A percentile compares a stretch with the other conserved stretches of the same genome.
These are phyloP conservation scores for Heliamphora pulchella DNA, from an alignment of 179 eudicot genomes.

Conservation along the genomic window DNA sequence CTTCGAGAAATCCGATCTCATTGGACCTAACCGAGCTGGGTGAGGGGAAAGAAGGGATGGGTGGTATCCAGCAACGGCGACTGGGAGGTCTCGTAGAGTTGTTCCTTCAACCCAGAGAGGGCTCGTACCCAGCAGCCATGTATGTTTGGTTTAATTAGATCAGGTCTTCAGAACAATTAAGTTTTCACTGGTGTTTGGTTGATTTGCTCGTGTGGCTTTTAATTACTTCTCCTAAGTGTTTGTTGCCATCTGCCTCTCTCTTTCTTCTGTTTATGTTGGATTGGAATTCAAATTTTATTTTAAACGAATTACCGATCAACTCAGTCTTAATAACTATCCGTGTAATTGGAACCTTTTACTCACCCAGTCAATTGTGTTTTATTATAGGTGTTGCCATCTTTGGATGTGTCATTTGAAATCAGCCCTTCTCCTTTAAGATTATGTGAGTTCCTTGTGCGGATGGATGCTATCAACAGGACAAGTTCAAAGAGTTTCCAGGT, in stretches of 20 bases:
- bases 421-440: constrained; percentile 65
- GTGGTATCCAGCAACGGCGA: no score
- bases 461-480: constrained; percentile 83
- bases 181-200: constrained; percentile 4
- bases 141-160: background rate
- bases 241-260: background rate
- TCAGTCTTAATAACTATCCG: background rate
- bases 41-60: no score
- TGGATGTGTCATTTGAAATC: constrained; percentile 70
- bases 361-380: background rate
- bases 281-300: constrained; percentile 3
- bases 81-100: no score
- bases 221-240: background rate
- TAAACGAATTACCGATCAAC: background rate
- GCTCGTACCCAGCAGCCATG: background rate
- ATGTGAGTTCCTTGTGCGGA: constrained; percentile 69
- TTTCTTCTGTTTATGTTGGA: background rate
- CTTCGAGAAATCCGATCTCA: no score
- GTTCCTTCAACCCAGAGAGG: no score
- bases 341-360: background rate
- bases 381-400: constrained; percentile 74
- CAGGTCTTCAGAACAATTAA: constrained; percentile 5
- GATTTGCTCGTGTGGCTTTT: background rate
- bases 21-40: no score
- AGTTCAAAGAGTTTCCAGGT: constrained; percentile 61